phyloP scores from a whole-genome alignment of 306 rosid genomes.

The Malus orientalis region DNA sequence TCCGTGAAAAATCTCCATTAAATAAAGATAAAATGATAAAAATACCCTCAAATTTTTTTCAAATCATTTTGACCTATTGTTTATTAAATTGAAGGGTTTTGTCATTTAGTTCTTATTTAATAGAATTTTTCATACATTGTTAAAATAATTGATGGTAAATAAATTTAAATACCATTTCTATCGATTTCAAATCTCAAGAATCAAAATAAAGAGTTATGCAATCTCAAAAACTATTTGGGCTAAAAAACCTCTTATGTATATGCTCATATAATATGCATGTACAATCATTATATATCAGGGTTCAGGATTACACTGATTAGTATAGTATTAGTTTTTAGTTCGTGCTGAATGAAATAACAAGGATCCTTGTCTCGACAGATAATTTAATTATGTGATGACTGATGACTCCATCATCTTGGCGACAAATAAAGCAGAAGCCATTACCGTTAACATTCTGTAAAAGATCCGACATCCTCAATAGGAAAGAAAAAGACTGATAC shows the following conservation, averaged over 20 bases:
- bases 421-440: not conserved
- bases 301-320: not conserved
- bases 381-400: not conserved
- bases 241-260: not conserved
- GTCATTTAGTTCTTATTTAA: too few species aligned
- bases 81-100: too few species aligned
- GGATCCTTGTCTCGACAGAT: not conserved
- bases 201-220: too few species aligned
- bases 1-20: too few species aligned
- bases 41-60: too few species aligned
- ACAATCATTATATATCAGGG: not conserved
- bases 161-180: fast-evolving
- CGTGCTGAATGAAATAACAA: not conserved
- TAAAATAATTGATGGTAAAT: too few species aligned
- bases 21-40: too few species aligned
- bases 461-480: not conserved
- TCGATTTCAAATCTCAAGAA: too few species aligned
- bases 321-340: not conserved
- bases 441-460: not conserved
- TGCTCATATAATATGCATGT: not conserved
- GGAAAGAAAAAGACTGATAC: not conserved
- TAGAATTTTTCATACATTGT: too few species aligned
- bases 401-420: not conserved
- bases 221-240: too few species aligned
- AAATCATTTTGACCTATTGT: too few species aligned